Conservation (phyloP, 768 basidiomycete genomes). For the Psilocybe azurescens region DNA sequence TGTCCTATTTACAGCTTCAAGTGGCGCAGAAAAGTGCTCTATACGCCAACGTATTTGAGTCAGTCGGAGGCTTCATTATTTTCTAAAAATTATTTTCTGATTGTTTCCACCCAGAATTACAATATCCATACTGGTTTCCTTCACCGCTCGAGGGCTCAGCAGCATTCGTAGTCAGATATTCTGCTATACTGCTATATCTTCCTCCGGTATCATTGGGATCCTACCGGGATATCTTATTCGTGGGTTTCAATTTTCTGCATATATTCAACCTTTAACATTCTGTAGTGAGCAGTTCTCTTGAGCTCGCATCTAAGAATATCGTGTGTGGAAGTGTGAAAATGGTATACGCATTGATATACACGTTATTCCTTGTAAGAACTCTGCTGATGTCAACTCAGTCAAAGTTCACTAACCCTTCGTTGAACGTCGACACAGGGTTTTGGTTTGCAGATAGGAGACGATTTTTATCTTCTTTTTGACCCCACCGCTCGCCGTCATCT, state of each 20-base stretch:
- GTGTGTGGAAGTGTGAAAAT: conserved; percentile 86
- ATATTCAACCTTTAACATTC: conserved; percentile 6
- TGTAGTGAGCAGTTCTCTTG: conserved; percentile 78
- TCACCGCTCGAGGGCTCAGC: conserved; percentile 80
- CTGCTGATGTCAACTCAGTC: not conserved
- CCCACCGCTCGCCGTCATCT: conserved; percentile 56
- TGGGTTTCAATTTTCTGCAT: conserved; percentile 37
- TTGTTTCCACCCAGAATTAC: conserved; percentile 61
- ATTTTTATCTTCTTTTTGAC: conserved; percentile 78
- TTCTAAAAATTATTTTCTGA: not conserved
- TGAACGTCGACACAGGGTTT: conserved; percentile 56
- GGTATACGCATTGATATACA: conserved; percentile 90
- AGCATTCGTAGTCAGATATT: conserved; percentile 80
- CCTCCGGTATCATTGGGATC: conserved; percentile 85
- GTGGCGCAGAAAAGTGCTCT: conserved; percentile 78
- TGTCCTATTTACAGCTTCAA: conserved; percentile 73
- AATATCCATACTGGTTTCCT: conserved; percentile 81
- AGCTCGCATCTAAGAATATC: conserved; percentile 86
- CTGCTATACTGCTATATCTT: conserved; percentile 92
- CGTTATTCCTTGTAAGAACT: conserved; percentile 64
- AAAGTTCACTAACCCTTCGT: conserved; percentile 1
- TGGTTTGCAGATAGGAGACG: conserved; percentile 83
- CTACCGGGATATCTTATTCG: conserved; percentile 88
- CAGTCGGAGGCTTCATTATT: conserved; percentile 32
- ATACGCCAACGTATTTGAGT: conserved; percentile 95